Base-by-base conservation (phyloP, 108 stramenopile genomes). In the Ochromonas danica region DNA sequence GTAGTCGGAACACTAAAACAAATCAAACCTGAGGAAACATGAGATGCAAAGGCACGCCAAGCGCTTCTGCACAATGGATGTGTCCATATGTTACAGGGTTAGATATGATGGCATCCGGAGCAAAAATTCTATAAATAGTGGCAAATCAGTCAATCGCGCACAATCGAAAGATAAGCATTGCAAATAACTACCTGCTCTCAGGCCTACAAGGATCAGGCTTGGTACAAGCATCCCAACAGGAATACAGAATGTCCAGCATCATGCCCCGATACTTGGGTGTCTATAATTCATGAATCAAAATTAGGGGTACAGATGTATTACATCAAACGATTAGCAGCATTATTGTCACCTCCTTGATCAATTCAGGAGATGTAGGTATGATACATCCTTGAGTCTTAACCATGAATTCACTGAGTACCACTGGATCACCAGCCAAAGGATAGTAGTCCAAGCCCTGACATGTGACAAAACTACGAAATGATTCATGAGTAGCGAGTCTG, bases 351-450 rank as follows among this genome's bases (percentile, higher is more conserved):
- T 77, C 72, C 43, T 82, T 40, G 33, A 10, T 10, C 33, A 71
- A 17, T 0, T 74, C 22, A 78, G 81, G 3, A 6, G 42, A 1
- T 40, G 65, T 51, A 14, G 79, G 79, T 36, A 86, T 30, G 61
- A 86, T 14, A 28, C 40, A 36, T 1, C 85, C 85, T 22, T 43
- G 35, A 22, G 82, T 86, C 63, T 86, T 75, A 2, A 86, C 85
- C 85, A 85, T 85, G 75, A 67, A 83, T 36, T 71, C 82, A 17
- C 78, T 80, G 17, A 91, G 78, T 45, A 85, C 43, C 71, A 87
- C 87, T 0, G 93, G 91, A 85, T 93, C 91, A 28, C 93, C 93
- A 3, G 87, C 93, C 61, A 93, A 79, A 17, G 93, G 93, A 71
- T 89, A 93, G 75, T 89, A 93, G 40, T 92, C 91, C 40, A 92